A percentile compares a stretch with the other conserved stretches of the same genome.
phyloP scores from a whole-genome alignment of 2,329 filamentous ascomycete genomes.

The Paradendryphiella salina region DNA sequence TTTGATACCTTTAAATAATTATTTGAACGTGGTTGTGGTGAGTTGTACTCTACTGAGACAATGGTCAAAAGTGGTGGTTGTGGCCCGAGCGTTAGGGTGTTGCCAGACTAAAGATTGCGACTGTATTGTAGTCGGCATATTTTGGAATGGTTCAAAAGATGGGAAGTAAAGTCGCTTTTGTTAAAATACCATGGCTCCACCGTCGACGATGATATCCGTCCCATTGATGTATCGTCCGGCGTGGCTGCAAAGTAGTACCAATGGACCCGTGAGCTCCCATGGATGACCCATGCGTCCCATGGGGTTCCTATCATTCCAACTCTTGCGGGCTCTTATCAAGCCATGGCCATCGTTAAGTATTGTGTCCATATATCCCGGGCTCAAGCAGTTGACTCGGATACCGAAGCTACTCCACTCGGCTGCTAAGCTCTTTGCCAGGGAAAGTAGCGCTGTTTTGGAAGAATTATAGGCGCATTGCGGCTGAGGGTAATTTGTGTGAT shows the following conservation, averaged over 20 bases:
- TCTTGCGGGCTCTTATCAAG: conserved; percentile 56
- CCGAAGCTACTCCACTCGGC: conserved; percentile 74
- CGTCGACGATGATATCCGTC: conserved; percentile 67
- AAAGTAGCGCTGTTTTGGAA: conserved; percentile 68
- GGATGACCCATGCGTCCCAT: conserved; percentile 67
- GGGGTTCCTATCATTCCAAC: conserved; percentile 65
- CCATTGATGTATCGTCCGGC: conserved; percentile 71
- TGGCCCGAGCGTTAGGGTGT: no score
- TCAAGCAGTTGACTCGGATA: conserved; percentile 71
- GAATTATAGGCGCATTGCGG: conserved; percentile 74
- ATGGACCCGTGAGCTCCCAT: conserved; percentile 64
- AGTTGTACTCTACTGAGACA: no score
- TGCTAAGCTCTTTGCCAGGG: conserved; percentile 66
- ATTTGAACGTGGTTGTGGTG: no score
- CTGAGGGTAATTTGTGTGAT: conserved; percentile 71
- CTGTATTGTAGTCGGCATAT: no score
- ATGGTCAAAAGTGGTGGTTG: no score
- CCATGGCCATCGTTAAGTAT: conserved; percentile 69
- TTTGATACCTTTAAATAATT: no score
- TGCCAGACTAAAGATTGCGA: no score
- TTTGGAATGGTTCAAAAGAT: background rate
- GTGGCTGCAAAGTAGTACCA: conserved; percentile 63
- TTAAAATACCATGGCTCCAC: conserved; percentile 48
- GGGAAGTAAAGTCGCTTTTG: background rate
- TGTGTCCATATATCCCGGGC: conserved; percentile 77